A percentile compares a stretch with the other conserved stretches of the same genome.
Conservation (phyloP, 306 rosid genomes). For the Cucumis hystrix region DNA sequence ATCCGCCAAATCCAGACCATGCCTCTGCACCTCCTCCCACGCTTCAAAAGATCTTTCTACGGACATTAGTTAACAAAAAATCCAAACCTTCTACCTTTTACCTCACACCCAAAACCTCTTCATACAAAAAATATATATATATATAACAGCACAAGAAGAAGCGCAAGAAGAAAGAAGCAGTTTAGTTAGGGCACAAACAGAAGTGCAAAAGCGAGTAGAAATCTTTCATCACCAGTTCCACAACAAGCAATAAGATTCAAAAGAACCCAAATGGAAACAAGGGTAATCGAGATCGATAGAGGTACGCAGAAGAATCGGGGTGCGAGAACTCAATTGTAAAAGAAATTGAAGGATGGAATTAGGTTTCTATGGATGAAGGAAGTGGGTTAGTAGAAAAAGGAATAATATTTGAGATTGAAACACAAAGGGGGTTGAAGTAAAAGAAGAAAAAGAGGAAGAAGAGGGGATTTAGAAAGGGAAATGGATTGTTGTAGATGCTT, state of each 20-base stretch:
- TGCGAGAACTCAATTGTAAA: neutral
- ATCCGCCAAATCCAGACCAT: constrained; percentile 92
- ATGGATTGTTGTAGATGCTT: neutral
- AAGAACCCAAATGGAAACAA: neutral
- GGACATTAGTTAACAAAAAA: constrained; percentile 31
- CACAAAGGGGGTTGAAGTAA: neutral
- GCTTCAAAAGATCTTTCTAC: constrained; percentile 86
- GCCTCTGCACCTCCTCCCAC: constrained; percentile 98
- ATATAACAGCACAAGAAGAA: neutral
- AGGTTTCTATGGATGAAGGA: neutral
- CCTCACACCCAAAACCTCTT: constrained; percentile 9
- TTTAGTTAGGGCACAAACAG: neutral
- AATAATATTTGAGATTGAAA: neutral
- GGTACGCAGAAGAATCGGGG: neutral
- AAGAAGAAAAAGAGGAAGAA: neutral
- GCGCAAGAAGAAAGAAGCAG: neutral
- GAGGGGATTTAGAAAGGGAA: neutral
- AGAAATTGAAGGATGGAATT: neutral
- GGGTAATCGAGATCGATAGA: too few species aligned
- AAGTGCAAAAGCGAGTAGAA: neutral
- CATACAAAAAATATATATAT: constrained; percentile 5
- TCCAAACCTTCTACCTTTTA: neutral
- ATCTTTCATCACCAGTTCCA: neutral
- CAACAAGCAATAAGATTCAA: neutral
- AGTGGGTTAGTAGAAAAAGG: neutral